Conservation (phyloP, 768 basidiomycete genomes). For the Trametes cingulata region DNA sequence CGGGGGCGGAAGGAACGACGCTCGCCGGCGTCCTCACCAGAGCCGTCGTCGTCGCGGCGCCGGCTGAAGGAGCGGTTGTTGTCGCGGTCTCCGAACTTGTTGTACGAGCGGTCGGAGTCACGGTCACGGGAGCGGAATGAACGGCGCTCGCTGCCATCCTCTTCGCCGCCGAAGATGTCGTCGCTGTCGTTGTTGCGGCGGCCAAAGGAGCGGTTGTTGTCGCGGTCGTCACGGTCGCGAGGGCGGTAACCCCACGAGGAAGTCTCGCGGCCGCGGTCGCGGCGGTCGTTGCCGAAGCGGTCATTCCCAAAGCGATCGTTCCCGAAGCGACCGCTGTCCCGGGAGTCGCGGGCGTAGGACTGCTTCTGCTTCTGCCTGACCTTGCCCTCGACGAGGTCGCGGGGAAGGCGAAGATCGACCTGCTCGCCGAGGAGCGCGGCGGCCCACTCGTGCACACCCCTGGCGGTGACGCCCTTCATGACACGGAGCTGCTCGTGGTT, state of each 20-base stretch:
- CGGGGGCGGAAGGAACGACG: not conserved
- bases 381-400: constrained; percentile 40
- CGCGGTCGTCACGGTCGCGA: not conserved
- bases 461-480: constrained; percentile 44
- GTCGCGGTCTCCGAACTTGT: not conserved
- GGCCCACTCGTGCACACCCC: constrained; percentile 65
- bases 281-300: not conserved
- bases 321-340: too few species aligned
- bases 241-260: not conserved
- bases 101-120: not conserved
- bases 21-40: not conserved
- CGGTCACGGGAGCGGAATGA: not conserved
- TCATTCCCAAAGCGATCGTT: too few species aligned
- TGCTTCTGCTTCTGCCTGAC: constrained; percentile 4
- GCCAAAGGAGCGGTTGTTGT: not conserved
- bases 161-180: not conserved
- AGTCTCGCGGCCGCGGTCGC: not conserved
- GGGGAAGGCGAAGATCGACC: constrained; percentile 52
- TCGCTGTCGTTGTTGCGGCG: not conserved
- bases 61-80: not conserved
- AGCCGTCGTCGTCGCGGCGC: not conserved
- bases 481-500: constrained; percentile 50
- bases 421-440: constrained; percentile 53
- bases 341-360: not conserved
- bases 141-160: not conserved